Base-by-base conservation (phyloP, 495 filamentous ascomycete genomes). In the Aspergillus carlsbadensis region DNA sequence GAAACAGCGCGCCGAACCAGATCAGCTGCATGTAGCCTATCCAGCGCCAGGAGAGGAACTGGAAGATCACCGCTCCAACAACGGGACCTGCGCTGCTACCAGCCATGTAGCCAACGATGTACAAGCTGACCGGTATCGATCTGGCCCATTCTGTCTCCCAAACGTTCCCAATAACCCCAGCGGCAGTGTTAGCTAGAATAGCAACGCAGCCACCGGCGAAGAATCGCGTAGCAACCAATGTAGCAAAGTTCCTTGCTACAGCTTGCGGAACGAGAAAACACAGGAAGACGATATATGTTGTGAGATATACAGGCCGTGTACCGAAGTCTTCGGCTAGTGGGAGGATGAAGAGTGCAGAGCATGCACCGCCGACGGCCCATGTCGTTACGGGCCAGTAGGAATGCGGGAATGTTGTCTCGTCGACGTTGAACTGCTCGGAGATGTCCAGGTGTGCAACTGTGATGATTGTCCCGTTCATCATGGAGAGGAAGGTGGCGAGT, bases 271-370 rank as follows among this genome's bases (percentile, higher is more conserved):
- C 58, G 20, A 62, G 41, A 42, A 65, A 65, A 34, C 61, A 55
- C 21, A 55, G 54, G 18, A 62, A 59, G 20, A 52, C 10, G 5
- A 58, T 34, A 36, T 58, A 52, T 0, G 56, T 58, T 10, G 41
- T 14, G 6, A 83, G 43, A 58, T 78, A 81, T 6, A 74, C 75
- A 49, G 63, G 59, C 58, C 78, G 65, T 18, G 78, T 68, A 20
- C 81, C 81, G 40, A 72, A 73, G 46, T 79, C 70, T 54, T 84
- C 81, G 71, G 81, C 78, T 0, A 83, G 56, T 1, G 81, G 81
- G 5, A 84, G 62, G 17, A 76, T 63, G 22, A 82, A 36, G 17
- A 83, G 56, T 1, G 80, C 76, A 15, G 69, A 72, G 18, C 73
- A 54, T 18, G 69, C 78, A 1, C 75, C 81, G 0, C 81, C 81